A percentile compares a stretch with the other conserved stretches of the same genome.
Conservation (phyloP, 2,329 filamentous ascomycete genomes). For the Akanthomyces uredinophilus region DNA sequence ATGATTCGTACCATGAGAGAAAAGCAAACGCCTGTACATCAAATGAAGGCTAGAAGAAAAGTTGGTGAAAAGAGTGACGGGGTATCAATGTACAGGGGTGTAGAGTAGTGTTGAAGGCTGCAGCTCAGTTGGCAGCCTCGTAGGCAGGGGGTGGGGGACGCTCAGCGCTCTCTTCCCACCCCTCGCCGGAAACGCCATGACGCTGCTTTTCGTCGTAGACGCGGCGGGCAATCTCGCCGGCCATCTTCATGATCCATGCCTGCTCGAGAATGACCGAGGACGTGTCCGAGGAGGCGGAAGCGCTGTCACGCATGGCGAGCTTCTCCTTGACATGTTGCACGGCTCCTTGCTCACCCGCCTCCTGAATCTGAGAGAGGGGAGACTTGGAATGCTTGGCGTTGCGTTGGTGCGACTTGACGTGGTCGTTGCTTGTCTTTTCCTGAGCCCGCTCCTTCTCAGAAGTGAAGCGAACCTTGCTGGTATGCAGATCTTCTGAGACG, state of each 20-base stretch:
- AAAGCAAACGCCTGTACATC: constrained; percentile 6
- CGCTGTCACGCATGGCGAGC: constrained; percentile 28
- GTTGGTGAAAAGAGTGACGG: constrained; percentile 10
- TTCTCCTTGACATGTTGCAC: constrained; percentile 25
- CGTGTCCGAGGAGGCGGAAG: constrained; percentile 37
- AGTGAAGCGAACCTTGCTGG: constrained; percentile 40
- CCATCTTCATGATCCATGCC: constrained; percentile 90
- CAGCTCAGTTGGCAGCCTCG: constrained; percentile 42
- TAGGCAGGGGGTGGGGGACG: constrained; percentile 56
- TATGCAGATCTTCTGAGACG: constrained; percentile 22
- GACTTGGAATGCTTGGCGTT: constrained; percentile 19
- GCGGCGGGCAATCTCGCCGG: constrained; percentile 79
- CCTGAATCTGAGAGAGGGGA: constrained; percentile 14
- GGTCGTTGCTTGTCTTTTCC: constrained; percentile 21
- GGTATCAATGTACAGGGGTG: constrained; percentile 14
- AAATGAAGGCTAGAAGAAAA: constrained; percentile 9
- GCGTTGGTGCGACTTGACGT: constrained; percentile 21
- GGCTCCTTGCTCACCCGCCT: constrained; percentile 23
- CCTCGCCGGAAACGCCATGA: constrained; percentile 44
- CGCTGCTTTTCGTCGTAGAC: constrained; percentile 80
- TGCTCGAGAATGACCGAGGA: constrained; percentile 65
- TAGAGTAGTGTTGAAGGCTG: neutral
- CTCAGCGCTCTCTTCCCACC: constrained; percentile 37
- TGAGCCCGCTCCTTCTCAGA: constrained; percentile 18
- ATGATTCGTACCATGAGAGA: neutral